Evolutionary conservation across 495 filamentous ascomycete species (phyloP).

Genomic region (Hypoxylon lienhwacheense): DNA sequence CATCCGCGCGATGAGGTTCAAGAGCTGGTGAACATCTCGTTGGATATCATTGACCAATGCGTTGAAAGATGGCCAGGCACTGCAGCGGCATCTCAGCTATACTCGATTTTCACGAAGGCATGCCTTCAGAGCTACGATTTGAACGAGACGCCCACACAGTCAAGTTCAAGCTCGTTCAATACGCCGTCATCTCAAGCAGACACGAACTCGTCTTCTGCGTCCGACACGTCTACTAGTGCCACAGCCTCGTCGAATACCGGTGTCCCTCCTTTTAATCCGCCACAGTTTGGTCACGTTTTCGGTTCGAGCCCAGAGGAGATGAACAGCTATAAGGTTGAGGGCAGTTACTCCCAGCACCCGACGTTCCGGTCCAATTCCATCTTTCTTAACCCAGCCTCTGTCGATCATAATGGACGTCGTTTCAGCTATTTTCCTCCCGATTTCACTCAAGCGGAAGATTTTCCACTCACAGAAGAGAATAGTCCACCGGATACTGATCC

Average conservation of each 20-base stretch:
- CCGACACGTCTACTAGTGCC: slow-evolving; percentile 38
- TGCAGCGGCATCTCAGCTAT: slow-evolving; percentile 76
- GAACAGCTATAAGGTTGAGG: slow-evolving; percentile 41
- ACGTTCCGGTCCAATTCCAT: slow-evolving; percentile 60
- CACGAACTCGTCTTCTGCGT: slow-evolving; percentile 47
- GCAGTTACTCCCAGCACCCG: slow-evolving; percentile 42
- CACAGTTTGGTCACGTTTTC: slow-evolving; percentile 58
- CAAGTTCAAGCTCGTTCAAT: slow-evolving; percentile 62
- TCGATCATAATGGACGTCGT: slow-evolving; percentile 49
- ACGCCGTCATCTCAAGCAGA: slow-evolving; percentile 60
- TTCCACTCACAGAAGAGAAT: slow-evolving; percentile 21
- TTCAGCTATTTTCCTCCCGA: slow-evolving; percentile 60
- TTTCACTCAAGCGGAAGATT: slow-evolving; percentile 39
- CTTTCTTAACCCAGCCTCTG: slow-evolving; percentile 52
- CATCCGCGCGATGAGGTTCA: slow-evolving; percentile 73
- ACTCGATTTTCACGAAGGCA: slow-evolving; percentile 74
- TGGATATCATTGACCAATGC: slow-evolving; percentile 73
- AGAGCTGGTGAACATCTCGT: slow-evolving; percentile 64
- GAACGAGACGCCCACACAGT: slow-evolving; percentile 52
- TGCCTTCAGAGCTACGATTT: slow-evolving; percentile 78
- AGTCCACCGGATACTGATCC: slow-evolving; percentile 36
- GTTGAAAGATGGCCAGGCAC: slow-evolving; percentile 89
- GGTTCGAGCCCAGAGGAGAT: slow-evolving; percentile 46
- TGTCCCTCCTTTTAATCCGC: slow-evolving; percentile 43
- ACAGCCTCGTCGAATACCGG: slow-evolving; percentile 26